Base-by-base conservation (phyloP, 768 basidiomycete genomes). In the Mycena belliarum region DNA sequence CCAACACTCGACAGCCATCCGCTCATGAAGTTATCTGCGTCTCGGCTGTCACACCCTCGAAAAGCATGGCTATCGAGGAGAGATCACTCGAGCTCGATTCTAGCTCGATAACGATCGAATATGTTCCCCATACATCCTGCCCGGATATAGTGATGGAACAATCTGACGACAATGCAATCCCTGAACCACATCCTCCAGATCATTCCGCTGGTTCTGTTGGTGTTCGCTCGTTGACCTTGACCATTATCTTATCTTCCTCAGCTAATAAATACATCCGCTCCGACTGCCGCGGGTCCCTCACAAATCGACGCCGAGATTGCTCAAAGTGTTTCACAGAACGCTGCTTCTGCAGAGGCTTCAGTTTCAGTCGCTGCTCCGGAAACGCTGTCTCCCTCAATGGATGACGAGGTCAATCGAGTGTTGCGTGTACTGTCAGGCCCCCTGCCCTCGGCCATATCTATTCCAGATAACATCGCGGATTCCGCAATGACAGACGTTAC, bases 371-470 rank as follows among this genome's bases (percentile, higher is more conserved):
- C 15, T 7, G 16, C 46, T 50, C 26, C 55, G 28, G 32, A 37
- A n/a, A 32, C 35, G 28, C 33, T 54, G 23, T 29, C 41, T 6
- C 15, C 52, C 18, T 51, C 40, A 25, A 44, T 45, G 47, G 42
- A 55, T 37, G 29, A 45, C 14, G 44, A 60, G 38, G 53, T 60
- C 28, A 50, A 33, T 32, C 43, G 59, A 11, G 59, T 60, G n/a
- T 38, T 60, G 26, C 53, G 26, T 18, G 55, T 35, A 16, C 25
- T 55, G 43, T 46, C 59, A 33, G 42, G 23, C 29, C 26, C 44
- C 20, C 42, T 20, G 41, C 20, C 46, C 32, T 25, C 35, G 29
- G 29, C 12, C 23, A 38, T 8, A 16, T 18, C 48, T 49, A 16
- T n/a, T 37, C 9, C 40, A 2, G 43, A 23, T 23, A 28, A 28